These are phyloP conservation scores for Oryza longistaminata DNA, from an alignment of 176 grass and related monocot genomes.

Conservation along the genomic window DNA sequence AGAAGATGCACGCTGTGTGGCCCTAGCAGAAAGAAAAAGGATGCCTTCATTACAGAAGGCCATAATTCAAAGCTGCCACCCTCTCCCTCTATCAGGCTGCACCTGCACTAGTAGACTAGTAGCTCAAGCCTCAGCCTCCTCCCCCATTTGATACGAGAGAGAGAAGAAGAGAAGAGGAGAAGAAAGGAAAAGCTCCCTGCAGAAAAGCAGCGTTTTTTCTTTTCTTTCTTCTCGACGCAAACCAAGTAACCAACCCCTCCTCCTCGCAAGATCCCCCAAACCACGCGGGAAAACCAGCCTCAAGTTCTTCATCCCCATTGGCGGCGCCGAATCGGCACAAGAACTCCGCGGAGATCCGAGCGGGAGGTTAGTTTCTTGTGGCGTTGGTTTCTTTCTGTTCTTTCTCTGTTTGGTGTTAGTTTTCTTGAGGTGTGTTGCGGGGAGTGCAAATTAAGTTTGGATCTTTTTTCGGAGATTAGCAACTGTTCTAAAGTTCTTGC, in stretches of 20 bases:
- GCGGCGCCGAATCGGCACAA: not conserved
- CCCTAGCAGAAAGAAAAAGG: constrained; percentile 19
- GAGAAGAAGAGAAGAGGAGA: not conserved
- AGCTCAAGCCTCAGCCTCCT: not conserved
- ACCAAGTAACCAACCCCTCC: not conserved
- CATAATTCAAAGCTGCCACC: constrained; percentile 48
- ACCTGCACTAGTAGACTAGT: not conserved
- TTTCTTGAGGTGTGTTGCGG: not conserved
- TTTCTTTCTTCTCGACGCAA: not conserved
- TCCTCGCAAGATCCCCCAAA: constrained; percentile 29
- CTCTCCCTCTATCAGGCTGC: constrained; percentile 6
- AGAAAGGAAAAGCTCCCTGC: constrained; percentile 13
- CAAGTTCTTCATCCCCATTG: constrained; percentile 22
- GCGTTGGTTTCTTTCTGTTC: not conserved
- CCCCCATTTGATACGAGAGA: not conserved
- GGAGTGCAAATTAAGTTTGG: not conserved
- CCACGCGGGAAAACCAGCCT: not conserved
- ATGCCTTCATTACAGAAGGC: not conserved
- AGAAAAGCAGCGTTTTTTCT: not conserved
- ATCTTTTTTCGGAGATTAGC: not conserved
- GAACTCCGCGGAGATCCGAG: not conserved
- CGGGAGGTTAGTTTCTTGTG: constrained; percentile 6
- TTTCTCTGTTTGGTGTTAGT: not conserved
- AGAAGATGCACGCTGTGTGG: constrained; percentile 36
- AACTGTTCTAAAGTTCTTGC: not conserved